These are phyloP conservation scores for Eragrostis curvula DNA, from an alignment of 176 grass and related monocot species.

Conservation along the genomic window DNA sequence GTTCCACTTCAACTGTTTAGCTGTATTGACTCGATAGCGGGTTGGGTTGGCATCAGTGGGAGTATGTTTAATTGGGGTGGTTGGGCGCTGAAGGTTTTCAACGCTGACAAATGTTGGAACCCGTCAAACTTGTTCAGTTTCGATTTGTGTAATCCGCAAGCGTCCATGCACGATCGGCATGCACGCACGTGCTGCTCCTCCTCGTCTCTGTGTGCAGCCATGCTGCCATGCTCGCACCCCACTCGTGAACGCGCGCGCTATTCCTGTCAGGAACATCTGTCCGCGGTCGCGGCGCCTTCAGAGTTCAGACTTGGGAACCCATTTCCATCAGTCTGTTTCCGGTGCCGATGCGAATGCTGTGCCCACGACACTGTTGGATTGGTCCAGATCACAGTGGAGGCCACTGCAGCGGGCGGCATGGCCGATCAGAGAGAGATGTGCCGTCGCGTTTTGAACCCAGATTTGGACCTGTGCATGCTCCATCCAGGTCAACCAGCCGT, in stretches of 20 bases:
- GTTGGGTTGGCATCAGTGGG: no score
- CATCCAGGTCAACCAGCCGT: background rate
- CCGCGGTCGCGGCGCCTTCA: background rate
- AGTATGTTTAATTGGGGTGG: constrained; percentile 20
- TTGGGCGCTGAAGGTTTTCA: constrained; percentile 40
- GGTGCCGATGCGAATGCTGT: no score
- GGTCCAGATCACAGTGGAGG: background rate
- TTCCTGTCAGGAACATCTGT: background rate
- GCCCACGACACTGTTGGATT: no score
- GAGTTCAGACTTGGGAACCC: constrained; percentile 9
- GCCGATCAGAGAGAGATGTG: constrained; percentile 5
- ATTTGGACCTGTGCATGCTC: background rate
- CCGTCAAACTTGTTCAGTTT: constrained; percentile 42
- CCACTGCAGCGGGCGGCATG: background rate
- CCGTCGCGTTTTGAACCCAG: constrained; percentile 3
- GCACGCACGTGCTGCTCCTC: background rate
- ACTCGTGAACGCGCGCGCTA: background rate
- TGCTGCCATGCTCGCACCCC: background rate
- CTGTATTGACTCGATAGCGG: background rate
- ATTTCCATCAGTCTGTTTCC: background rate
- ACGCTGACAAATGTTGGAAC: constrained; percentile 48
- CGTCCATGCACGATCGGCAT: background rate
- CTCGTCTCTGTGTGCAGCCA: constrained; percentile 7
- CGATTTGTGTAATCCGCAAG: background rate
- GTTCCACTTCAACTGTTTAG: background rate